Evolutionary conservation across 2,329 filamentous ascomycete species (phyloP).

Genomic region (Lasiodiplodia sp.): DNA sequence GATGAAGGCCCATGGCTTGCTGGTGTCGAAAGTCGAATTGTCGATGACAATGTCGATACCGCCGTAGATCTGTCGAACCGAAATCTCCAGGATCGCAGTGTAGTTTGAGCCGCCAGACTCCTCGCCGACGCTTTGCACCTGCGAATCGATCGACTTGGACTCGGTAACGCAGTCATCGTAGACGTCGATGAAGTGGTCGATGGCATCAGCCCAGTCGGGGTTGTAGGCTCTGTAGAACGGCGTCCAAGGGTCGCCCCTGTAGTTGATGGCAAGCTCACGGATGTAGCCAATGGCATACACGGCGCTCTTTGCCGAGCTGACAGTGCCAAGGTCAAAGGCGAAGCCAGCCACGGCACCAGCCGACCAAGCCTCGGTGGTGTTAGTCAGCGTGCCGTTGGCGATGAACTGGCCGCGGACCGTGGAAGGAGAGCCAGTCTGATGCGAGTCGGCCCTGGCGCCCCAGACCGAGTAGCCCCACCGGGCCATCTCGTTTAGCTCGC

Average conservation of each 20-base stretch:
- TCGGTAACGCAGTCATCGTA: conserved; percentile 47
- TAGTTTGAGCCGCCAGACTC: conserved; percentile 48
- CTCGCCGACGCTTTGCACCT: conserved; percentile 22
- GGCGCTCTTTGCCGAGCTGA: conserved; percentile 41
- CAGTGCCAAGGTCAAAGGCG: conserved; percentile 49
- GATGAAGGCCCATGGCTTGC: conserved; percentile 47
- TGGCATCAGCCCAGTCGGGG: conserved; percentile 43
- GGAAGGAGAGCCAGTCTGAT: conserved; percentile 40
- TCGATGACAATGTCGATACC: conserved; percentile 52
- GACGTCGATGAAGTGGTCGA: conserved; percentile 51
- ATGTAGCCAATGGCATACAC: conserved; percentile 54
- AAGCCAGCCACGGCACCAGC: conserved; percentile 45
- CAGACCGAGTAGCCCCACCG: conserved; percentile 52
- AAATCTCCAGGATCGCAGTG: conserved; percentile 51
- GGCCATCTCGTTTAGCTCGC: conserved; percentile 51
- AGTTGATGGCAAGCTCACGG: conserved; percentile 51
- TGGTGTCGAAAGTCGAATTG: conserved; percentile 42
- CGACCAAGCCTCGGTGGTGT: conserved; percentile 37
- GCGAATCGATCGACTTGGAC: conserved; percentile 42
- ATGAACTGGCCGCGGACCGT: conserved; percentile 44
- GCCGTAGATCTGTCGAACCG: conserved; percentile 52
- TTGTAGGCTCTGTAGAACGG: conserved; percentile 50
- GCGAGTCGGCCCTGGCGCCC: conserved; percentile 45
- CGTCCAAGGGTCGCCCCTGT: conserved; percentile 49
- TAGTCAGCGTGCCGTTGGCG: conserved; percentile 40